Evolutionary conservation across 192 early-diverging fungal species (phyloP).

Genomic region (Chytriomyces confervae): DNA sequence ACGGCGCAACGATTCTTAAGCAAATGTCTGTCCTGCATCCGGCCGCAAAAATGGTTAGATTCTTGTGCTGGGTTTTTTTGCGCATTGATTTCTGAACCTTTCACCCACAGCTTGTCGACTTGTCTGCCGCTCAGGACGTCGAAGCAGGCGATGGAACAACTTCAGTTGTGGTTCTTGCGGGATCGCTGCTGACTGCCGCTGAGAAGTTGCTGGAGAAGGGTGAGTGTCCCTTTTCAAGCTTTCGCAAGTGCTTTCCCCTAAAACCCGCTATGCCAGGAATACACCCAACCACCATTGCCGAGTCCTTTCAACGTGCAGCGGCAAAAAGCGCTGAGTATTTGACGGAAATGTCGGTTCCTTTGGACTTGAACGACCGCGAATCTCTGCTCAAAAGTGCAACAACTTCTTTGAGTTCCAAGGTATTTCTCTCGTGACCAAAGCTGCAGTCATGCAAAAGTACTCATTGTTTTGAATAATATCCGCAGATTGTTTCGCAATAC

Average conservation of each 20-base stretch:
- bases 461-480: constrained; percentile 15
- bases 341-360: constrained; percentile 83
- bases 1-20: constrained; percentile 98
- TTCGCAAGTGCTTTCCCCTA: not conserved
- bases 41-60: constrained; percentile 89
- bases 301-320: constrained; percentile 91
- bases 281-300: constrained; percentile 98
- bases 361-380: constrained; percentile 90
- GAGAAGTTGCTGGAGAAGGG: constrained; percentile 94
- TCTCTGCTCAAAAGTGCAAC: constrained; percentile 90
- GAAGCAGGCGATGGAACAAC: constrained; percentile 99
- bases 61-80: not conserved
- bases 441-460: not conserved
- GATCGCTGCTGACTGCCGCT: constrained; percentile 84
- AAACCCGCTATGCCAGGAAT: constrained; percentile 58
- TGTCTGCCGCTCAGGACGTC: constrained; percentile 99
- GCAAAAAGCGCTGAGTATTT: constrained; percentile 85
- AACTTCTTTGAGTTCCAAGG: constrained; percentile 96
- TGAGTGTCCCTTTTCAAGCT: constrained; percentile 18
- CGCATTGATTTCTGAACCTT: too few relatives aligned
- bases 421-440: not conserved
- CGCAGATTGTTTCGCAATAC: constrained; percentile 95
- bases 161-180: constrained; percentile 95
- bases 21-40: constrained; percentile 98
- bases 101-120: constrained; percentile 81